phyloP scores from a whole-genome alignment of 2,329 filamentous ascomycete genomes.

The Herpotrichia juniperi region DNA sequence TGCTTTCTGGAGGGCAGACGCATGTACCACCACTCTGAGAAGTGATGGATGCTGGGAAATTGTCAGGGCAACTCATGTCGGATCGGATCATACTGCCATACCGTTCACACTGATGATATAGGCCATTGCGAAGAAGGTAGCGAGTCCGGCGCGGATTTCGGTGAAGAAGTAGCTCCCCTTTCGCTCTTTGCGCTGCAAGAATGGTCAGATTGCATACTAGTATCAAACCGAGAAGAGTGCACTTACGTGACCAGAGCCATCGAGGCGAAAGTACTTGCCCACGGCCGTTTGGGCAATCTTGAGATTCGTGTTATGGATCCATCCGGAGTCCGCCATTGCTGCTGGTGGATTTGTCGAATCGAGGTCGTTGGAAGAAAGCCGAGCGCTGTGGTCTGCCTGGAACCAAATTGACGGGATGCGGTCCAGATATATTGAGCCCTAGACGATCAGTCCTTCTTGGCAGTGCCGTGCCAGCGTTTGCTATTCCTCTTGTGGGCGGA shows the following conservation, averaged over 20 bases:
- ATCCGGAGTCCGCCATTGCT: conserved; percentile 30
- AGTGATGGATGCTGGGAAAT: conserved; percentile 62
- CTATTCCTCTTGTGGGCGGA: too few species aligned
- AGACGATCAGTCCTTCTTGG: too few species aligned
- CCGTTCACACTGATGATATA: conserved; percentile 70
- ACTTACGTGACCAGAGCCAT: conserved; percentile 82
- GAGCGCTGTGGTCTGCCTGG: background rate
- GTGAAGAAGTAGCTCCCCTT: conserved; percentile 81
- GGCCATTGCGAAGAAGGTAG: conserved; percentile 63
- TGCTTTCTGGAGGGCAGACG: conserved; percentile 64
- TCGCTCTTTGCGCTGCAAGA: conserved; percentile 67
- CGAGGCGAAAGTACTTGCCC: conserved; percentile 69
- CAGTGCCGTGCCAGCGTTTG: too few species aligned
- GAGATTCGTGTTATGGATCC: conserved; percentile 41
- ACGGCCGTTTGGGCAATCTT: conserved; percentile 41
- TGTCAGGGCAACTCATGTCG: conserved; percentile 11
- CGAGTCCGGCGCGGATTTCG: conserved; percentile 81
- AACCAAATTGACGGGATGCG: background rate
- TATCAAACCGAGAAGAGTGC: background rate
- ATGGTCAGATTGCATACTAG: conserved; percentile 20
- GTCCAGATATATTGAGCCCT: background rate
- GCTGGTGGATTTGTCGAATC: background rate
- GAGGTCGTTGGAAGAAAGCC: conserved; percentile 3
- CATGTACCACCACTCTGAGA: conserved; percentile 77
- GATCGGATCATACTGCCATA: conserved; percentile 16